These are phyloP conservation scores for Serpula lacrymans DNA, from an alignment of 768 basidiomycete species.

Conservation along the genomic window DNA sequence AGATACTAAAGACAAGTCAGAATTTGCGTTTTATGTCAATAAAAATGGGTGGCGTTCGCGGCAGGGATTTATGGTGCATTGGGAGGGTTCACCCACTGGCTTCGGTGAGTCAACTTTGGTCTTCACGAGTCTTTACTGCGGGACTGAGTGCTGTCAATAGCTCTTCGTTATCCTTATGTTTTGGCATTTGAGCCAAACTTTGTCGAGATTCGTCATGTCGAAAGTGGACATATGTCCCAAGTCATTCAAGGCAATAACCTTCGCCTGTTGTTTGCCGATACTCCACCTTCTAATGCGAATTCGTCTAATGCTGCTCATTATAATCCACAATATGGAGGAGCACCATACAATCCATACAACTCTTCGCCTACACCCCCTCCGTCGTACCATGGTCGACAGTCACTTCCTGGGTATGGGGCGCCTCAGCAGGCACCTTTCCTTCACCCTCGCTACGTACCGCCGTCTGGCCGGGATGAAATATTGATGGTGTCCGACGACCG, in stretches of 20 bases:
- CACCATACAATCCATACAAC: constrained; percentile 32
- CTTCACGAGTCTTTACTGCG: neutral
- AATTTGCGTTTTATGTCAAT: constrained; percentile 99
- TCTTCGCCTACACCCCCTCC: constrained; percentile 17
- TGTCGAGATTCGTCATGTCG: constrained; percentile 94
- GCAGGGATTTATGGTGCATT: constrained; percentile 91
- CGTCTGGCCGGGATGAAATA: constrained; percentile 74
- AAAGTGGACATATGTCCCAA: constrained; percentile 87
- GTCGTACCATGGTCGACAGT: constrained; percentile 23
- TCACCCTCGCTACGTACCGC: constrained; percentile 44
- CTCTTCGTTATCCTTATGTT: constrained; percentile 94
- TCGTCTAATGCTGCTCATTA: constrained; percentile 37
- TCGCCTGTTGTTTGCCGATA: constrained; percentile 89
- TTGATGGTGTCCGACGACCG: constrained; percentile 88
- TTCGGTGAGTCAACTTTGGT: constrained; percentile 69
- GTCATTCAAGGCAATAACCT: constrained; percentile 93
- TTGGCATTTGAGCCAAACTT: constrained; percentile 96
- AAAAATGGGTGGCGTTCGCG: constrained; percentile 91
- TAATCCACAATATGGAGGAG: constrained; percentile 31
- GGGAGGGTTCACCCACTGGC: constrained; percentile 92
- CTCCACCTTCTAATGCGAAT: constrained; percentile 81
- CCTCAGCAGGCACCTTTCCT: constrained; percentile 31
- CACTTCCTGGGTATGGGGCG: constrained; percentile 24
- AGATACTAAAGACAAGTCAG: constrained; percentile 39
- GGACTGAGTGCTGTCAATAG: constrained; percentile 35